These are phyloP conservation scores for Kazachstania sp. DNA, from an alignment of 1,139 yeast genomes.

Conservation along the genomic window DNA sequence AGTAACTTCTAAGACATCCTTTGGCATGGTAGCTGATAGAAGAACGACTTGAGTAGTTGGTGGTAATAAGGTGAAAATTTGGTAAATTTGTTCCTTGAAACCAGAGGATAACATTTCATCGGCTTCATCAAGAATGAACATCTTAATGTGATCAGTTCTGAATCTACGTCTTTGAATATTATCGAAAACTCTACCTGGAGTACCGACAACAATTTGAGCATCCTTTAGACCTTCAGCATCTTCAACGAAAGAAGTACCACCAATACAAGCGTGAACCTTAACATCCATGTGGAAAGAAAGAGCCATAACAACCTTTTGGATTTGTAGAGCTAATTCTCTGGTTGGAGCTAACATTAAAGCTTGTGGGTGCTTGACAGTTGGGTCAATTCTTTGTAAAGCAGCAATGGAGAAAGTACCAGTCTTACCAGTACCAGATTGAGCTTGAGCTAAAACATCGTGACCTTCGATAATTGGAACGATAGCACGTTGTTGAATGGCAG, in stretches of 20 bases:
- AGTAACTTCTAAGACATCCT: conserved; percentile 91
- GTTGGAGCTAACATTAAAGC: conserved; percentile 97
- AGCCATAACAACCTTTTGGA: conserved; percentile 90
- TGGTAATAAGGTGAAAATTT: conserved; percentile 74
- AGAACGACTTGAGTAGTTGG: conserved; percentile 90
- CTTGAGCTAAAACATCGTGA: conserved; percentile 96
- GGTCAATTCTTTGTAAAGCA: conserved; percentile 88
- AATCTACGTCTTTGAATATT: conserved; percentile 72
- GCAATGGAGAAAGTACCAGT: conserved; percentile 98
- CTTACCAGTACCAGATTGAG: conserved; percentile 99
- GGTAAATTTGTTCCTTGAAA: conserved; percentile 86
- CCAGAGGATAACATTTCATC: conserved; percentile 74
- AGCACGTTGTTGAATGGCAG: conserved; percentile 98
- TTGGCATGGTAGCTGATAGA: conserved; percentile 96
- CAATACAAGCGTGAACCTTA: conserved; percentile 95
- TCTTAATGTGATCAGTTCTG: conserved; percentile 61
- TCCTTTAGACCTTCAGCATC: conserved; percentile 87
- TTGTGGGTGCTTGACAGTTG: conserved; percentile 60
- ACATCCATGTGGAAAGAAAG: conserved; percentile 91
- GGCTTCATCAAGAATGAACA: conserved; percentile 88
- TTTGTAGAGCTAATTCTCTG: conserved; percentile 97
- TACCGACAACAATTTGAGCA: conserved; percentile 89
- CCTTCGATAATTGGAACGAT: conserved; percentile 94
- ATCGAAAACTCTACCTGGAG: conserved; percentile 92
- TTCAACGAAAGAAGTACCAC: conserved; percentile 90